Percentiles rank a stretch among this genome's conserved stretches.
These are phyloP conservation scores for Bimuria novae-zelandiae DNA, from an alignment of 2,329 filamentous ascomycete species.

Conservation along the genomic window DNA sequence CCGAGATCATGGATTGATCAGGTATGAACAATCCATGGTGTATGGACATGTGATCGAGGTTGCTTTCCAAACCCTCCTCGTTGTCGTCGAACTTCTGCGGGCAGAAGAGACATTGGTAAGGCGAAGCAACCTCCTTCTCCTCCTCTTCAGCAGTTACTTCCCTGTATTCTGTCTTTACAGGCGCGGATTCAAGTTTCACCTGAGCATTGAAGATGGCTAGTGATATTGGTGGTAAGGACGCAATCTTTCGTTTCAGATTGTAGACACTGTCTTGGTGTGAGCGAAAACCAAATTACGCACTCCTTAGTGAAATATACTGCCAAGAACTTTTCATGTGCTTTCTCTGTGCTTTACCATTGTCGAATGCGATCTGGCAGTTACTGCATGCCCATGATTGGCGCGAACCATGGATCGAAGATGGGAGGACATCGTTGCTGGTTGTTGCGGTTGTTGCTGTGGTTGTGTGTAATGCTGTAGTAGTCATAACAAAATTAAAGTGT, in stretches of 20 bases:
- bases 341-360: constrained; percentile 23
- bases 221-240: constrained; percentile 19
- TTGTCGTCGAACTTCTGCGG: constrained; percentile 12
- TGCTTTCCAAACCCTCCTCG: constrained; percentile 13
- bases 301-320: constrained; percentile 24
- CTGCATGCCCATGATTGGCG: neutral
- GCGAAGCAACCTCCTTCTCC: neutral
- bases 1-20: constrained; percentile 23
- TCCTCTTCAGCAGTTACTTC: neutral
- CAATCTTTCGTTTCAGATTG: constrained; percentile 25
- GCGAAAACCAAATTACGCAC: constrained; percentile 3
- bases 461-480: neutral
- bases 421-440: neutral
- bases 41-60: constrained; percentile 36
- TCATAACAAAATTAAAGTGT: neutral
- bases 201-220: constrained; percentile 14
- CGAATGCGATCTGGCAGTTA: constrained; percentile 14
- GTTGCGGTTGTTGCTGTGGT: neutral
- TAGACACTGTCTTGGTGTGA: constrained; percentile 23
- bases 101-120: constrained; percentile 39
- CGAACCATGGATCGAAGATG: neutral
- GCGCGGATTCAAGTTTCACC: neutral
- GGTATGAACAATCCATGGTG: constrained; percentile 37
- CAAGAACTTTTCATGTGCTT: constrained; percentile 34
- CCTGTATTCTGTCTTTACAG: neutral